Evolutionary conservation across 2,329 filamentous ascomycete species (phyloP), one percentile per base, ranked within the genome.

Genomic region (Aspergillus ruber): DNA sequence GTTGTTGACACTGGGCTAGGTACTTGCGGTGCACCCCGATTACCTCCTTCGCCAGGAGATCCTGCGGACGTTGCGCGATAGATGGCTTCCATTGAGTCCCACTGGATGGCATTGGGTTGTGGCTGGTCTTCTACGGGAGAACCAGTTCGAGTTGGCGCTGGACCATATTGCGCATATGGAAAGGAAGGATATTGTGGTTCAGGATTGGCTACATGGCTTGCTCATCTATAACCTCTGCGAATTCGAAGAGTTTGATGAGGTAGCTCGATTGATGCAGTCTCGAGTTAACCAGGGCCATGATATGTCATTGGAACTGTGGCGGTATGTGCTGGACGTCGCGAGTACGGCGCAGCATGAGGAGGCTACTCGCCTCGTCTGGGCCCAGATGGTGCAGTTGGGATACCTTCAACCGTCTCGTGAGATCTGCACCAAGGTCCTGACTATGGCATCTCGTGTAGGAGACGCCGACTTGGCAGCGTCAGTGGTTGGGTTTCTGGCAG

Each of bases 11-110:
- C 8, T 20, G 12, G 25, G 13, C 21, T 53, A 86, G 75, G 84
- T 80, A 4, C 74, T 96, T 20, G 81, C 87, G 0, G 80, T 93
- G 7, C 93, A 97, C 63, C 88, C 91, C 0, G 87, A 97, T 66
- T 91, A 94, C 57, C 56, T 89, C 5, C 71, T 93, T 20, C 83
- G 90, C 32, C 78, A 80, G 45, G 76, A 84, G 32, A 76, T 95
- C 3, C 71, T 96, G 35, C 72, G 80, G 46, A 83, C 84, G 47
- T 58, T 75, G 42, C 81, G 81, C 58, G 75, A 81, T 47, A 77
- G 81, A 53, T 95, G 89, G 86, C 77, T 86, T 45, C 71, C 74
- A 7, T 70, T 87, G 7, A 81, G 76, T 38, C 78, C 75, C 9
- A 74, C 77, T 6, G 85, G 83, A 7, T 80, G 79, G 62, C 80